Conservation (phyloP, 768 basidiomycete genomes). For the Boletellus sp. region DNA sequence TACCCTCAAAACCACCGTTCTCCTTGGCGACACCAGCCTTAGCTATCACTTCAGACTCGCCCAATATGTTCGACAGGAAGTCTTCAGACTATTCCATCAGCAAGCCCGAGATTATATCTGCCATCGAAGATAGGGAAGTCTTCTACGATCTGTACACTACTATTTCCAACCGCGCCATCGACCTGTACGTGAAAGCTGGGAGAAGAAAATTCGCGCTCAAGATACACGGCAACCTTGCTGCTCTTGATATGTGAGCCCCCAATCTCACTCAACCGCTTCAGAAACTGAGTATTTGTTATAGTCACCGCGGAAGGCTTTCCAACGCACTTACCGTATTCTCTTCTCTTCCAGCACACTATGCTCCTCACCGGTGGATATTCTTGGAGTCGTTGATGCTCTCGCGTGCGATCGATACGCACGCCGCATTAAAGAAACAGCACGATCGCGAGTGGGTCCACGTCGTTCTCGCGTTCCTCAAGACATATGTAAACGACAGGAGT, state of each 20-base stretch:
- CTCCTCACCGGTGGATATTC: constrained; percentile 76
- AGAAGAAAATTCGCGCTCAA: constrained; percentile 83
- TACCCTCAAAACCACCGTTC: constrained; percentile 75
- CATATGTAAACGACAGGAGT: constrained; percentile 54
- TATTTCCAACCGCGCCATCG: constrained; percentile 78
- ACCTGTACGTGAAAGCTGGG: constrained; percentile 78
- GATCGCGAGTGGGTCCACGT: constrained; percentile 81
- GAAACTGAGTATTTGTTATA: constrained; percentile 30
- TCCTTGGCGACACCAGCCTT: constrained; percentile 40
- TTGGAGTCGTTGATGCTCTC: constrained; percentile 78
- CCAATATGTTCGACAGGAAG: constrained; percentile 19
- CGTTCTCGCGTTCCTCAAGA: constrained; percentile 71
- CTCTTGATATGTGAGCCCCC: constrained; percentile 77
- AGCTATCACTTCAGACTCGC: constrained; percentile 7
- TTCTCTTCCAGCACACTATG: constrained; percentile 83
- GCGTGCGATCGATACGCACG: constrained; percentile 66
- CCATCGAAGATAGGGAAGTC: constrained; percentile 48
- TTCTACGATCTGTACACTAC: constrained; percentile 79
- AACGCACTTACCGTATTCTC: constrained; percentile 68
- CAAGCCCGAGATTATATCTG: constrained; percentile 56
- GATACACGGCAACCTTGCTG: constrained; percentile 81
- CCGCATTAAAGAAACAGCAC: constrained; percentile 48
- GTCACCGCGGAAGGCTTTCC: constrained; percentile 61
- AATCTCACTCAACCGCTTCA: constrained; percentile 1
- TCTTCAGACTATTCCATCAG: constrained; percentile 42